These are phyloP conservation scores for Posidonia oceanica DNA, from an alignment of 116 monocot genomes.

Conservation along the genomic window DNA sequence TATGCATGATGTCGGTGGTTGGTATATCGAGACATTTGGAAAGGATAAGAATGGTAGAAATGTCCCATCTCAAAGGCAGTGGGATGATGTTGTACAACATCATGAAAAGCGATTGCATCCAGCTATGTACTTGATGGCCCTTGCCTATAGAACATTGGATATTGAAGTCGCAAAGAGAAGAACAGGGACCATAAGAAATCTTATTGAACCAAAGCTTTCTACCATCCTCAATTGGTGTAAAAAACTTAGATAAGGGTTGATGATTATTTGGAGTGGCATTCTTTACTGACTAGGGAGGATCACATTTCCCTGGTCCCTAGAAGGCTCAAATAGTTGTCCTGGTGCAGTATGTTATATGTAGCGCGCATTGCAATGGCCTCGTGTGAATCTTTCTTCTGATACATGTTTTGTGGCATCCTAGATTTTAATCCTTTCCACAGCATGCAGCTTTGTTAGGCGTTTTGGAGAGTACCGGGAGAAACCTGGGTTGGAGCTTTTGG, in stretches of 20 bases:
- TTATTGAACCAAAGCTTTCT: slow-evolving; percentile 33
- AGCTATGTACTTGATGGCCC: slow-evolving; percentile 83
- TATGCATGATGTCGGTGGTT: slow-evolving; percentile 94
- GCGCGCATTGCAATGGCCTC: too few species aligned
- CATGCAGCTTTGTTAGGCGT: too few species aligned
- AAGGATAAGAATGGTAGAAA: slow-evolving; percentile 64
- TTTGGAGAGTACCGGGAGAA: too few species aligned
- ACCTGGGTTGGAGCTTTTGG: too few species aligned
- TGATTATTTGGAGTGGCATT: neutral
- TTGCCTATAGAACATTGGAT: slow-evolving; percentile 92
- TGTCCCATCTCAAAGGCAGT: slow-evolving; percentile 57
- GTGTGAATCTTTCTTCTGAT: too few species aligned
- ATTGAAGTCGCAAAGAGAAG: slow-evolving; percentile 58
- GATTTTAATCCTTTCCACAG: too few species aligned
- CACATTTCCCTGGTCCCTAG: too few species aligned
- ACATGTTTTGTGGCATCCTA: too few species aligned
- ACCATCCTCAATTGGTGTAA: slow-evolving; percentile 50
- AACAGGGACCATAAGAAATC: slow-evolving; percentile 31
- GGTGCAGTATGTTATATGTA: too few species aligned
- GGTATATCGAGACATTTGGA: slow-evolving; percentile 98
- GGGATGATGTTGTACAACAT: slow-evolving; percentile 45
- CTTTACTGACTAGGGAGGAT: too few species aligned
- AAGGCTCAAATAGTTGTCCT: too few species aligned
- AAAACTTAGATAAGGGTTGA: slow-evolving; percentile 27
- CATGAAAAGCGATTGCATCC: slow-evolving; percentile 89